Evolutionary conservation across 352 stramenopile species (phyloP).

Genomic region (Pythium oligandrum): DNA sequence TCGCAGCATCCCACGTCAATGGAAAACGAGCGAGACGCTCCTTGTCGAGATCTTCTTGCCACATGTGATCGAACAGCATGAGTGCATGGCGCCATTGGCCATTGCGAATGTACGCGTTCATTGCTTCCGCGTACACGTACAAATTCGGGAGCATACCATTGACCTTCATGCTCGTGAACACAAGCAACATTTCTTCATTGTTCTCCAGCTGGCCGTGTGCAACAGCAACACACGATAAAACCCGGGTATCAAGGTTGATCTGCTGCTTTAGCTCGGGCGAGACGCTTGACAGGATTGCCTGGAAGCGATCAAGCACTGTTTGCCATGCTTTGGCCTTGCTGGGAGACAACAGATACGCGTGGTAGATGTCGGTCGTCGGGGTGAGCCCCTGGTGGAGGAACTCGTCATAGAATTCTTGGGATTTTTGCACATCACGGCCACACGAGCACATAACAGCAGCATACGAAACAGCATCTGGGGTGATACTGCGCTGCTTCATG

Average conservation of each 20-base stretch:
- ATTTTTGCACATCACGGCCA: constrained; percentile 32
- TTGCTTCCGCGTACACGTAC: constrained; percentile 64
- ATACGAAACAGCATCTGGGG: constrained; percentile 48
- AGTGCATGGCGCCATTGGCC: constrained; percentile 64
- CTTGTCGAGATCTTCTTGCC: constrained; percentile 37
- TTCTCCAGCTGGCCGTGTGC: constrained; percentile 38
- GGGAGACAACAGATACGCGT: constrained; percentile 24
- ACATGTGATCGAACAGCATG: constrained; percentile 71
- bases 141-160: constrained; percentile 57
- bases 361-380: constrained; percentile 21
- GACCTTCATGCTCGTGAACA: constrained; percentile 76
- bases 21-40: constrained; percentile 30
- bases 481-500: constrained; percentile 36
- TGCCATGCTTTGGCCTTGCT: constrained; percentile 39
- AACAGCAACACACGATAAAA: constrained; percentile 59
- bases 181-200: constrained; percentile 47
- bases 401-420: constrained; percentile 42
- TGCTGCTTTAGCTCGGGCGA: constrained; percentile 13
- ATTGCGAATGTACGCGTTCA: constrained; percentile 61
- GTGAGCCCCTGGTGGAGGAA: constrained; percentile 17
- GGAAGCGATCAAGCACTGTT: constrained; percentile 34
- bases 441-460: constrained; percentile 50
- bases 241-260: constrained; percentile 42
- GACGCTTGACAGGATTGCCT: constrained; percentile 2
- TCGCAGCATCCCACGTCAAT: constrained; percentile 62